phyloP scores from a whole-genome alignment of 495 filamentous ascomycete species.

The Thermochaetoides thermophila region DNA sequence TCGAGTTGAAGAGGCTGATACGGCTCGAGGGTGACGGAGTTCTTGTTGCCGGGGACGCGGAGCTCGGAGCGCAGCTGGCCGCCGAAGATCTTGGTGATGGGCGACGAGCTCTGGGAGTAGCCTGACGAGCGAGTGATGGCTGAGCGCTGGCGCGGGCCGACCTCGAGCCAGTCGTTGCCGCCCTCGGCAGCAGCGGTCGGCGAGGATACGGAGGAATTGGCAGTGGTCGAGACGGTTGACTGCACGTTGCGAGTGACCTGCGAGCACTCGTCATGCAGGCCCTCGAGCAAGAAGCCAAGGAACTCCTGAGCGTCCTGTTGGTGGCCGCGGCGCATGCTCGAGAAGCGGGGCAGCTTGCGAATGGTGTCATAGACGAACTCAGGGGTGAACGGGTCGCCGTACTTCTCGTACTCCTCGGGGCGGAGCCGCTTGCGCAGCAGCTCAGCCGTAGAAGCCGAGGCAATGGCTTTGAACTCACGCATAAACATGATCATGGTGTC shows the following conservation, averaged over 20 bases:
- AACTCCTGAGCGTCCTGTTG: slow-evolving; percentile 99
- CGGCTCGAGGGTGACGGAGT: slow-evolving; percentile 80
- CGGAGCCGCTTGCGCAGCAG: slow-evolving; percentile 60
- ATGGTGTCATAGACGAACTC: slow-evolving; percentile 95
- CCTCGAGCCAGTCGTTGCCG: slow-evolving; percentile 72
- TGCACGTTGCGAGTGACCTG: slow-evolving; percentile 48
- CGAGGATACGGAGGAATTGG: slow-evolving; percentile 23
- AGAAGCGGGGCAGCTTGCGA: slow-evolving; percentile 68
- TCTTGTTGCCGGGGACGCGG: slow-evolving; percentile 70
- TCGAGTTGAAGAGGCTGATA: slow-evolving; percentile 93
- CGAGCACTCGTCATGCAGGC: slow-evolving; percentile 83
- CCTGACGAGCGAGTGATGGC: slow-evolving; percentile 82
- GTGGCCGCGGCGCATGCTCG: slow-evolving; percentile 89
- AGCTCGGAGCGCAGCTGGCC: slow-evolving; percentile 84
- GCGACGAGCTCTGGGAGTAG: slow-evolving; percentile 52
- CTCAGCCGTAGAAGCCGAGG: slow-evolving; percentile 60
- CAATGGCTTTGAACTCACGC: slow-evolving; percentile 77
- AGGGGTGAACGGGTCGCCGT: slow-evolving; percentile 81
- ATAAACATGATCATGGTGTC: slow-evolving; percentile 97
- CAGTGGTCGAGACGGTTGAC: slow-evolving; percentile 26
- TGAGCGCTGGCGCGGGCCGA: slow-evolving; percentile 79
- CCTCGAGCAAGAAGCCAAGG: slow-evolving; percentile 81
- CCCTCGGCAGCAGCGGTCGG: slow-evolving; percentile 25
- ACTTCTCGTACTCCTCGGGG: slow-evolving; percentile 70
- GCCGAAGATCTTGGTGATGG: slow-evolving; percentile 87